A percentile compares a stretch with the other conserved stretches of the same genome.
Evolutionary conservation across 345 rosid species (phyloP).

Genomic region (Moricandia moricandioides): DNA sequence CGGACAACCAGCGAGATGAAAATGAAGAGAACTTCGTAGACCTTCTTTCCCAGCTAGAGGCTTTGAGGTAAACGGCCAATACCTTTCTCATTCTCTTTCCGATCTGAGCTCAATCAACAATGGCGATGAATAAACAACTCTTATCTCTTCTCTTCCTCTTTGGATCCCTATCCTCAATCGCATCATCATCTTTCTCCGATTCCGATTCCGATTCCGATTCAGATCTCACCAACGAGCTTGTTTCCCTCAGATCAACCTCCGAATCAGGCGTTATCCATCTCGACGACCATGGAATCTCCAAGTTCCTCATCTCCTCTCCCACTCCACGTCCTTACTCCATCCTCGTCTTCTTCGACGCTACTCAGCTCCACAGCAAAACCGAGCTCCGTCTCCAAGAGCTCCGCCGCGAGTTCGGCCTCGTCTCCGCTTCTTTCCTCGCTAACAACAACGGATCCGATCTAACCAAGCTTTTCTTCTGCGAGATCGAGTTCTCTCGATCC

Average conservation of each 20-base stretch:
- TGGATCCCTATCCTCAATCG: slow-evolving; percentile 18
- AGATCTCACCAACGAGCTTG: slow-evolving; percentile 60
- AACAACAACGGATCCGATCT: slow-evolving; percentile 54
- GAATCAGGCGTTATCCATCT: slow-evolving; percentile 72
- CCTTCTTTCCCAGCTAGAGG: slow-evolving; percentile 13
- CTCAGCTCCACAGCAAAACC: slow-evolving; percentile 51
- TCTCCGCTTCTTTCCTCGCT: slow-evolving; percentile 67
- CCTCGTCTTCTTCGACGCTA: slow-evolving; percentile 88
- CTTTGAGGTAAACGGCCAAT: slow-evolving; percentile 10
- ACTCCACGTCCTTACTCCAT: slow-evolving; percentile 73
- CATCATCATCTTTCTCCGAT: not conserved
- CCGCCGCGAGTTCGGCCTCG: slow-evolving; percentile 61
- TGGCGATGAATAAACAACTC: slow-evolving; percentile 39
- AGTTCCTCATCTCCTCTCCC: slow-evolving; percentile 63
- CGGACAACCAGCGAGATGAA: slow-evolving; percentile 1
- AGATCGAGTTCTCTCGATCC: slow-evolving; percentile 67
- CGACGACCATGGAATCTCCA: slow-evolving; percentile 71
- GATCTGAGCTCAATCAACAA: slow-evolving; percentile 25
- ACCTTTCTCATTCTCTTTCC: not conserved
- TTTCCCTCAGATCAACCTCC: slow-evolving; percentile 59
- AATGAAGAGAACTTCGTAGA: not conserved
- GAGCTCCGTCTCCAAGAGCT: slow-evolving; percentile 77
- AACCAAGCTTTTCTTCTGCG: slow-evolving; percentile 73
- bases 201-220: slow-evolving; percentile 30
- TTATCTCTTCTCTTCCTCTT: slow-evolving; percentile 29